phyloP scores from a whole-genome alignment of 208 protist genomes.

The Trypanosoma caninum region DNA sequence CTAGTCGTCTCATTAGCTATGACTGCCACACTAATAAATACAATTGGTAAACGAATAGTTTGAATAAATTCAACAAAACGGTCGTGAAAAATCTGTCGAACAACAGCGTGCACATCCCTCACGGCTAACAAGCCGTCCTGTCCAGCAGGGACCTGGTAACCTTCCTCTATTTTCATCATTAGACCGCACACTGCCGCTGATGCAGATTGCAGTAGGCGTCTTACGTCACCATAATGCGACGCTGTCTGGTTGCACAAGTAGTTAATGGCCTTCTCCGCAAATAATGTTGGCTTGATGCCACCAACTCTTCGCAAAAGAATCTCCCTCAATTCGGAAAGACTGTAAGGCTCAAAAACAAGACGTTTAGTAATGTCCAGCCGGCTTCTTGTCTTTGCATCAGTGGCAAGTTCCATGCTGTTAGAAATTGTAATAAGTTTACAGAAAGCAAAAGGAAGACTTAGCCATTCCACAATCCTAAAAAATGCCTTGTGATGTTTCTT shows the following conservation, averaged over 20 bases:
- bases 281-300: conserved; percentile 66
- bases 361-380: conserved; percentile 77
- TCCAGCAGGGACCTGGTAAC: conserved; percentile 14
- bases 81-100: conserved; percentile 87
- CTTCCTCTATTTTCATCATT: conserved; percentile 75
- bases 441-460: conserved; percentile 68
- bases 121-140: conserved; percentile 65
- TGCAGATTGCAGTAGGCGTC: conserved; percentile 77
- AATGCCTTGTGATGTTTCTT: conserved; percentile 78
- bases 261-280: conserved; percentile 73
- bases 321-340: conserved; percentile 59
- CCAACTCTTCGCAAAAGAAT: conserved; percentile 65
- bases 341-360: conserved; percentile 83
- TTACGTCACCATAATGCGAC: conserved; percentile 88
- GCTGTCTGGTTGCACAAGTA: conserved; percentile 83
- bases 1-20: conserved; percentile 68
- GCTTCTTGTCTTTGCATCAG: conserved; percentile 84
- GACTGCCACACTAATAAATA: conserved; percentile 69
- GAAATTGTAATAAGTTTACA: conserved; percentile 89
- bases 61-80: conserved; percentile 86
- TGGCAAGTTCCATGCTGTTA: conserved; percentile 83
- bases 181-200: conserved; percentile 81
- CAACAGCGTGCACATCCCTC: conserved; percentile 68
- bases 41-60: conserved; percentile 49
- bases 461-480: conserved; percentile 86